Conservation (phyloP, 345 rosid species). For the Ceriops decandra region DNA sequence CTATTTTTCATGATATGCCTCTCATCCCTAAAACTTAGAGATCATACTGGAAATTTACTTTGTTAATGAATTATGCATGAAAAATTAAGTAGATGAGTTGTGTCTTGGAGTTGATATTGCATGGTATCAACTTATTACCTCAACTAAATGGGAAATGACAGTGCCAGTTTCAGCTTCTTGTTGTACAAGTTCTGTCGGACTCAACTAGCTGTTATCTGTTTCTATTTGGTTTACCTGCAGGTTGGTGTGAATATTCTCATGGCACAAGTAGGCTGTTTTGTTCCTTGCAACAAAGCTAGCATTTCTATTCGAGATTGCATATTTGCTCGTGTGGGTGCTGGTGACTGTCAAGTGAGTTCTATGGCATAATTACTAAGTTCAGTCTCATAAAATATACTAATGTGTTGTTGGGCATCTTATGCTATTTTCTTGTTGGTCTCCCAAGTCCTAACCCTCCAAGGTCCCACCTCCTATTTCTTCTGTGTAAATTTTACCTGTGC, state of each 20-base stretch:
- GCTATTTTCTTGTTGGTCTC: constrained; percentile 3
- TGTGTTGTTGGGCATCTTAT: background rate
- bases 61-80: background rate
- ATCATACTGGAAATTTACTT: background rate
- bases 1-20: background rate
- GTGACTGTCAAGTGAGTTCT: constrained; percentile 93
- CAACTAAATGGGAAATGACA: background rate
- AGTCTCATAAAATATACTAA: background rate
- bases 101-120: background rate
- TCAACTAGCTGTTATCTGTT: background rate
- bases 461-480: background rate
- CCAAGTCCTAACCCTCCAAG: background rate
- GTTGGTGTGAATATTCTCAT: constrained; percentile 89
- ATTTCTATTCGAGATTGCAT: constrained; percentile 93
- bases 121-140: background rate
- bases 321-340: constrained; percentile 98
- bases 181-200: constrained; percentile 7
- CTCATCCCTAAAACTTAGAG: constrained; percentile 6
- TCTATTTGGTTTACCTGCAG: constrained; percentile 35
- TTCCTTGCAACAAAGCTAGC: constrained; percentile 90
- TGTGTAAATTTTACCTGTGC: background rate
- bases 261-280: constrained; percentile 98
- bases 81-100: background rate
- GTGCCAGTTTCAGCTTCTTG: background rate
- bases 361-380: constrained; percentile 11